Percentiles rank a stretch among this genome's conserved stretches.
These are phyloP conservation scores for Lipomyces mesembrius DNA, from an alignment of 805 yeast genomes.

Conservation along the genomic window DNA sequence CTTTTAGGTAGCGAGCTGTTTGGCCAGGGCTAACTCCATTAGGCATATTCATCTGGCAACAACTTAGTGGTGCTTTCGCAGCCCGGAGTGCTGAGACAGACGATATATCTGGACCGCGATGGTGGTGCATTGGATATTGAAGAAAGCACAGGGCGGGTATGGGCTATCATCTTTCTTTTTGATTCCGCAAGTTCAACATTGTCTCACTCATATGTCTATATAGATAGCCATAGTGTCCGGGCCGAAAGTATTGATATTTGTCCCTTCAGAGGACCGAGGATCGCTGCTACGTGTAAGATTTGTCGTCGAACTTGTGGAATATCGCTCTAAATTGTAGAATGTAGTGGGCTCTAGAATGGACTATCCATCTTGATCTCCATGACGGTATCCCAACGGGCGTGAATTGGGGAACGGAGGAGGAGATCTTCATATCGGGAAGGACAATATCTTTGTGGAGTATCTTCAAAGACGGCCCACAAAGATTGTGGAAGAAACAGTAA, in stretches of 20 bases:
- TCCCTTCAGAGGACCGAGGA: constrained; percentile 23
- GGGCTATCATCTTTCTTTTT: constrained; percentile 18
- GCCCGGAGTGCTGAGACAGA: constrained; percentile 65
- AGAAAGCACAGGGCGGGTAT: constrained; percentile 55
- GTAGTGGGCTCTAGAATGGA: constrained; percentile 34
- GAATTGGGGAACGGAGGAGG: constrained; percentile 35
- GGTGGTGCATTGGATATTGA: constrained; percentile 70
- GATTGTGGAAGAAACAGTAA: constrained; percentile 33
- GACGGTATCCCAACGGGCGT: constrained; percentile 35
- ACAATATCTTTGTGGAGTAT: constrained; percentile 35
- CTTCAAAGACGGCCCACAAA: constrained; percentile 26
- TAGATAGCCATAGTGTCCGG: constrained; percentile 39
- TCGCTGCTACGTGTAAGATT: constrained; percentile 18
- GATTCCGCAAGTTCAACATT: neutral
- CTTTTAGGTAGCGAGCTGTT: neutral
- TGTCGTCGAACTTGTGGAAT: neutral
- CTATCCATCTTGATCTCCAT: constrained; percentile 31
- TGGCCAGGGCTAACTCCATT: neutral
- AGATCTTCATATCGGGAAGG: constrained; percentile 33
- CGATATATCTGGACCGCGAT: constrained; percentile 71
- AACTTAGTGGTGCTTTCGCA: constrained; percentile 71
- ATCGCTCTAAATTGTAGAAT: neutral
- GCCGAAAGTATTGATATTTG: constrained; percentile 30
- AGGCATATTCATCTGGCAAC: constrained; percentile 85
- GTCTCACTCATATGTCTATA: neutral